Conservation (phyloP, 208 protist genomes). For the Blechomonas ayalai region DNA sequence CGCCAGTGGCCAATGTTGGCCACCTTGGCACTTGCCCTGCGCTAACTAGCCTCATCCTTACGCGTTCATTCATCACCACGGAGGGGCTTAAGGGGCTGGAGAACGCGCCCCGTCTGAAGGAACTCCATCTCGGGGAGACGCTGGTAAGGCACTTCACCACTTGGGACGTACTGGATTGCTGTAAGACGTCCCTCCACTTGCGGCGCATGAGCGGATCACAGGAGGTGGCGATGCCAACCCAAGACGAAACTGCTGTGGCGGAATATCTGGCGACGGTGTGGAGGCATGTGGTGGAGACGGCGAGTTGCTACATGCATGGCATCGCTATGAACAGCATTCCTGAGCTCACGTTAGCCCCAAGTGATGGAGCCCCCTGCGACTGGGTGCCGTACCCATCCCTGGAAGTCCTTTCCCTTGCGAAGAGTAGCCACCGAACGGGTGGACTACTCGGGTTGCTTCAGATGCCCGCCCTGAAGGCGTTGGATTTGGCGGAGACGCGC, state of each 20-base stretch:
- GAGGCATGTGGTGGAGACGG: too few species aligned
- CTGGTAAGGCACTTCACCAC: conserved; percentile 41
- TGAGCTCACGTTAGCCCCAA: too few species aligned
- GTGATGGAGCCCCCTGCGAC: too few species aligned
- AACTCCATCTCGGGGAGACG: conserved; percentile 49
- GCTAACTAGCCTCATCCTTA: conserved; percentile 24
- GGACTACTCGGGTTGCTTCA: conserved; percentile 4
- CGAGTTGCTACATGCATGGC: too few species aligned
- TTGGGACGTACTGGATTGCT: too few species aligned
- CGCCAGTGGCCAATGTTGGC: conserved; percentile 27
- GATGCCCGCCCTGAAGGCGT: background rate
- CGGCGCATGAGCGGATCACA: too few species aligned
- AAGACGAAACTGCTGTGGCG: too few species aligned
- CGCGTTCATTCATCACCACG: conserved; percentile 37
- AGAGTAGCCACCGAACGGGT: background rate
- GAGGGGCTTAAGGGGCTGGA: conserved; percentile 37
- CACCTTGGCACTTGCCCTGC: conserved; percentile 16
- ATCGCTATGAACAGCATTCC: too few species aligned
- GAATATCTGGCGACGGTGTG: too few species aligned
- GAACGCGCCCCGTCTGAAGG: conserved; percentile 12
- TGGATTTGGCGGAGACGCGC: conserved; percentile 3
- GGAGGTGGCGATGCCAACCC: too few species aligned
- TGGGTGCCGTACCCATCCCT: conserved; percentile 1
- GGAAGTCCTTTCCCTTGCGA: background rate
- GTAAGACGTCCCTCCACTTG: too few species aligned